Evolutionary conservation across 192 early-diverging fungal species (phyloP).

Genomic region (Dispira simplex): DNA sequence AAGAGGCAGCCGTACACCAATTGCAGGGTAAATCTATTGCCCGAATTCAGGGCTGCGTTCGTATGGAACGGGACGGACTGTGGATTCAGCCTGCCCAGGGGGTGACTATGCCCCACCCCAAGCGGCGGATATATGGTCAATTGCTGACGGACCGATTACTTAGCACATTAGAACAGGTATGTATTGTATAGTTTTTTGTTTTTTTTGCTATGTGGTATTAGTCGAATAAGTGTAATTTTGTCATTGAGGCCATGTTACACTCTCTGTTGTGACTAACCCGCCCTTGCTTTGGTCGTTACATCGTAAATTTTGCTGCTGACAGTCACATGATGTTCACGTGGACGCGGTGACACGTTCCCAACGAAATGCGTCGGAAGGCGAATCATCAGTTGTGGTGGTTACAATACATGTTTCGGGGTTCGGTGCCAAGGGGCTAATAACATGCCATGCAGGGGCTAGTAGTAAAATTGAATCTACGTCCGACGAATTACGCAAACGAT

Average conservation of each 20-base stretch:
- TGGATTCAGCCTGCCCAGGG: not conserved
- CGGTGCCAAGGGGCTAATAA: not conserved
- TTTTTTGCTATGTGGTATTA: not conserved
- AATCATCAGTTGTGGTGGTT: not conserved
- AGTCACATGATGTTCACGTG: not conserved
- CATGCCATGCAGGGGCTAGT: not conserved
- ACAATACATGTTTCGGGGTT: not conserved
- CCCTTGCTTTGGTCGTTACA: not conserved
- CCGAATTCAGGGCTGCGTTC: constrained; percentile 1
- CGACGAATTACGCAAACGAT: not conserved
- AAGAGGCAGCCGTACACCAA: not conserved
- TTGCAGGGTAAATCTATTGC: not conserved
- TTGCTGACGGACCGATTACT: not conserved
- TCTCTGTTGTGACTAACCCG: not conserved
- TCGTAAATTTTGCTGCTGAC: not conserved
- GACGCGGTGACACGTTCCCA: not conserved
- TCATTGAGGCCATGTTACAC: not conserved
- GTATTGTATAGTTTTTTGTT: not conserved
- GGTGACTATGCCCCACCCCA: not conserved
- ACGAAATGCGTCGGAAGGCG: not conserved
- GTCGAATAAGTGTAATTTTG: not conserved
- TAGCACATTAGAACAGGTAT: not conserved
- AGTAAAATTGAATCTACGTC: not conserved
- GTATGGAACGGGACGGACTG: not conserved
- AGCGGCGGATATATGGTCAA: constrained; percentile 2